These are phyloP conservation scores for Agaricus sinodeliciosus DNA, from an alignment of 768 basidiomycete genomes.

Conservation along the genomic window DNA sequence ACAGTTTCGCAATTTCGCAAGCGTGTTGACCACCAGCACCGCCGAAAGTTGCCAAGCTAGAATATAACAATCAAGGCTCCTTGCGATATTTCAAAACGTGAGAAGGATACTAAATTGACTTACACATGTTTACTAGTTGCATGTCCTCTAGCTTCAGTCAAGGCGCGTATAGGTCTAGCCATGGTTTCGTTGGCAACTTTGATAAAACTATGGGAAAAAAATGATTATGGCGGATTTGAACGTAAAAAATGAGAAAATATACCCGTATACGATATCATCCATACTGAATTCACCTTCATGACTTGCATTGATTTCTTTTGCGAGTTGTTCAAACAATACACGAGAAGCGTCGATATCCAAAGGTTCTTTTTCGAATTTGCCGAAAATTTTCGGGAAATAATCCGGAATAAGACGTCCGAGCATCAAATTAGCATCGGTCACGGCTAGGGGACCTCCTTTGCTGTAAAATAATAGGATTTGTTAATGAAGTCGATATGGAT, in stretches of 20 bases:
- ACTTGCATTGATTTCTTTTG: conserved; percentile 62
- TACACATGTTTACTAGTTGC: conserved; percentile 71
- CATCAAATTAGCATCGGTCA: conserved; percentile 89
- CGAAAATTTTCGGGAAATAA: conserved; percentile 94
- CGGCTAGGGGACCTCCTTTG: conserved; percentile 86
- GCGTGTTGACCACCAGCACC: conserved; percentile 92
- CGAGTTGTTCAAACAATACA: conserved; percentile 60
- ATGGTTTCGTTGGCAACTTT: conserved; percentile 97
- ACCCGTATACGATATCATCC: conserved; percentile 91
- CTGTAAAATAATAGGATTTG: conserved; percentile 27
- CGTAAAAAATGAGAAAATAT: conserved; percentile 15
- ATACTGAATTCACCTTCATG: conserved; percentile 53
- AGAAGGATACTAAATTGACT: conserved; percentile 8
- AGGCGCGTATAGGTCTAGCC: conserved; percentile 85
- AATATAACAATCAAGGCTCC: not conserved
- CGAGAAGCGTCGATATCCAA: conserved; percentile 71
- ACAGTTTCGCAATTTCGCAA: conserved; percentile 80
- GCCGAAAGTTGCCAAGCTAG: conserved; percentile 78
- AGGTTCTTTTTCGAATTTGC: conserved; percentile 79
- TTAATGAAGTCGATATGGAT: not conserved
- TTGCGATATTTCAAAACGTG: not conserved
- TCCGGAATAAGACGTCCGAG: conserved; percentile 85
- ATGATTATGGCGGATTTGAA: not conserved
- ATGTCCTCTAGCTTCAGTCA: conserved; percentile 87
- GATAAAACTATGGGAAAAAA: conserved; percentile 58